phyloP scores from a whole-genome alignment of 495 filamentous ascomycete species.

The Bathelium albidoporum region DNA sequence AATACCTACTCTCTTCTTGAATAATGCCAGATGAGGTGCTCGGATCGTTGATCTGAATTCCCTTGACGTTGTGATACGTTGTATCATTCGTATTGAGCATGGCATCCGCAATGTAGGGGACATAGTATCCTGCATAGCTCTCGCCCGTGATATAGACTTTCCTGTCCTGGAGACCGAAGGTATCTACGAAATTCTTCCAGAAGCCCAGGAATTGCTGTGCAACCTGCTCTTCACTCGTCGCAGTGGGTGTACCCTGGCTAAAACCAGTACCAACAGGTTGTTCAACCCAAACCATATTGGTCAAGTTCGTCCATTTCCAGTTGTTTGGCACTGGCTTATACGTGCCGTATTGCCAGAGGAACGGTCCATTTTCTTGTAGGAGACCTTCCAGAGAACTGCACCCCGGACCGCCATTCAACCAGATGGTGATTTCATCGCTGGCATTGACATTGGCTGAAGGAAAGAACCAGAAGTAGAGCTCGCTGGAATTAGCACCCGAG shows the following conservation, averaged over 20 bases:
- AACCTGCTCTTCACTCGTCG: conserved; percentile 44
- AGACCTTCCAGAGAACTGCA: conserved; percentile 32
- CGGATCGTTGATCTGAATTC: conserved; percentile 62
- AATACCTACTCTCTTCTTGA: conserved; percentile 37
- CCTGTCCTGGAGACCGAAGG: conserved; percentile 49
- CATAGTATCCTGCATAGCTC: conserved; percentile 62
- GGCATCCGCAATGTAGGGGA: conserved; percentile 67
- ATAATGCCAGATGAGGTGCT: conserved; percentile 43
- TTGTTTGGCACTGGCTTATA: conserved; percentile 19
- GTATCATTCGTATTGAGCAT: conserved; percentile 62
- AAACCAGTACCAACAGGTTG: conserved; percentile 36
- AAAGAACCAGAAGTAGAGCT: conserved; percentile 38
- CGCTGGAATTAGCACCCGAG: conserved; percentile 17
- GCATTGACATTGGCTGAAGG: conserved; percentile 23
- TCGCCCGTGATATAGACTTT: conserved; percentile 56
- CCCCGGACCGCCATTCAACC: conserved; percentile 33
- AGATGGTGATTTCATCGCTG: conserved; percentile 29
- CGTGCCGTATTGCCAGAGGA: conserved; percentile 35
- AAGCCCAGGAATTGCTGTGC: conserved; percentile 52
- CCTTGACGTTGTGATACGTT: conserved; percentile 55
- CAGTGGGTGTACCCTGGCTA: conserved; percentile 44
- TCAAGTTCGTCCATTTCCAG: conserved; percentile 21
- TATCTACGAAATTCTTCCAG: conserved; percentile 53
- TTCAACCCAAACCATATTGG: conserved; percentile 28
- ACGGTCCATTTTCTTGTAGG: conserved; percentile 33